These are phyloP conservation scores for Globisporangium carolinianum DNA, from an alignment of 352 stramenopile genomes.

Conservation along the genomic window DNA sequence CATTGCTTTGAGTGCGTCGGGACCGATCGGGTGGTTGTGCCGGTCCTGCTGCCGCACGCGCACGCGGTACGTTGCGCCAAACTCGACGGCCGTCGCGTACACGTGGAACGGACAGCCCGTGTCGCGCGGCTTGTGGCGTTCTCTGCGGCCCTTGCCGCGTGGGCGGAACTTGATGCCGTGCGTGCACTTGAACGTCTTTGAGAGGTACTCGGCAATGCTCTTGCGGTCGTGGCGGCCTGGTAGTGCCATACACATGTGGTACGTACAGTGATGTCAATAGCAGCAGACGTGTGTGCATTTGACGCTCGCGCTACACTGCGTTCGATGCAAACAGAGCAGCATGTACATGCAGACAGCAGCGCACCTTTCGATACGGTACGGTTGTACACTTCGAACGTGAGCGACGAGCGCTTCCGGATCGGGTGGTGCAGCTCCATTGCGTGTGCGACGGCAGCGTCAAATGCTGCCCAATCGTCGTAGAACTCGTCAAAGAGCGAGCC, in stretches of 20 bases:
- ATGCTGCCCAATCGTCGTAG: conserved; percentile 69
- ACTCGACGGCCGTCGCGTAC: conserved; percentile 67
- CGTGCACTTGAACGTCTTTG: conserved; percentile 82
- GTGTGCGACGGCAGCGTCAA: conserved; percentile 51
- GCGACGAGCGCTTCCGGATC: conserved; percentile 75
- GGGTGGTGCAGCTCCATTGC: conserved; percentile 64
- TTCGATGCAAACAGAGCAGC: no score
- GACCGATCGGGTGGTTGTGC: conserved; percentile 74
- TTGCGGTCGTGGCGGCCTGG: conserved; percentile 62
- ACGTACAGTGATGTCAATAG: neutral
- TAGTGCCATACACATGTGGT: no score
- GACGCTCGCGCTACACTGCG: no score
- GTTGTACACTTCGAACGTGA: conserved; percentile 85
- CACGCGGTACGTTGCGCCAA: conserved; percentile 53
- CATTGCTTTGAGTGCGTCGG: conserved; percentile 55
- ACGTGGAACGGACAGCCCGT: conserved; percentile 77
- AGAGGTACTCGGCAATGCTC: conserved; percentile 65
- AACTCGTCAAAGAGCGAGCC: conserved; percentile 57
- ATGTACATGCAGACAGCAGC: neutral
- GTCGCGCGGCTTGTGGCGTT: conserved; percentile 62
- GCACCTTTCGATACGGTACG: conserved; percentile 72
- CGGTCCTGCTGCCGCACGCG: conserved; percentile 66
- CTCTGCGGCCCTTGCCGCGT: conserved; percentile 54
- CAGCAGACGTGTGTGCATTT: neutral
- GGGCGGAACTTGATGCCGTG: conserved; percentile 81